Percentiles rank a stretch among this genome's conserved stretches.
These are phyloP conservation scores for Paracoccidioides brasiliensis DNA, from an alignment of 2,329 filamentous ascomycete genomes.

Conservation along the genomic window DNA sequence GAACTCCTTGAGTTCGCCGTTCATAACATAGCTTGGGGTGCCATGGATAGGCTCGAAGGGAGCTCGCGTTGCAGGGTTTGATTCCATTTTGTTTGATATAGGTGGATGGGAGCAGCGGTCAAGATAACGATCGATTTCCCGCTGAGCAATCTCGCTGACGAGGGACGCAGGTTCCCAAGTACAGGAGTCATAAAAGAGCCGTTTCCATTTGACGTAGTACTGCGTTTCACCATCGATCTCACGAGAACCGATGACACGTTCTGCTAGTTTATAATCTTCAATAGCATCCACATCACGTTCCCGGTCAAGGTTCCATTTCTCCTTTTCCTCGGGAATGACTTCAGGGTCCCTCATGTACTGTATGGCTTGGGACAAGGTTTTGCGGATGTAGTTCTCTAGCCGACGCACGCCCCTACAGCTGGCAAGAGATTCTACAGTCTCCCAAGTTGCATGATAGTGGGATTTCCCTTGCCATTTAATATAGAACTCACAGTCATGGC, in stretches of 20 bases:
- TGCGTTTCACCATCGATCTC: conserved; percentile 69
- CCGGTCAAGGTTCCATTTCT: conserved; percentile 90
- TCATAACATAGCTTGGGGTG: conserved; percentile 74
- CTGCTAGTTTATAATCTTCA: conserved; percentile 81
- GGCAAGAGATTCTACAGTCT: conserved; percentile 59
- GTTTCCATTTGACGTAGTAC: conserved; percentile 96
- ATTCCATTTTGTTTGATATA: conserved; percentile 64
- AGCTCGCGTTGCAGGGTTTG: conserved; percentile 60
- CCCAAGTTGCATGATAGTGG: conserved; percentile 93
- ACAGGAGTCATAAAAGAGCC: conserved; percentile 80
- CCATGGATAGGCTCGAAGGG: conserved; percentile 58
- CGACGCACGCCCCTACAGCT: conserved; percentile 75
- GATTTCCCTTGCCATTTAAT: conserved; percentile 98
- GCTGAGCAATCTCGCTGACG: conserved; percentile 66
- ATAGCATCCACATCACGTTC: conserved; percentile 81
- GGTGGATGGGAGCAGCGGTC: conserved; percentile 72
- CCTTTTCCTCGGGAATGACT: conserved; percentile 68
- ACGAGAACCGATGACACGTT: conserved; percentile 76
- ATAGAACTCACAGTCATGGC: conserved; percentile 71
- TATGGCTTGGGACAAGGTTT: conserved; percentile 66
- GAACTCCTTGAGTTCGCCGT: conserved; percentile 78
- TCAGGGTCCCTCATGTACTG: conserved; percentile 61
- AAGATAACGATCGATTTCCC: conserved; percentile 81
- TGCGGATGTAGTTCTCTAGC: conserved; percentile 88
- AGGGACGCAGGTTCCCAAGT: conserved; percentile 79